Conservation (phyloP, 345 rosid genomes). For the Pistacia atlantica region DNA sequence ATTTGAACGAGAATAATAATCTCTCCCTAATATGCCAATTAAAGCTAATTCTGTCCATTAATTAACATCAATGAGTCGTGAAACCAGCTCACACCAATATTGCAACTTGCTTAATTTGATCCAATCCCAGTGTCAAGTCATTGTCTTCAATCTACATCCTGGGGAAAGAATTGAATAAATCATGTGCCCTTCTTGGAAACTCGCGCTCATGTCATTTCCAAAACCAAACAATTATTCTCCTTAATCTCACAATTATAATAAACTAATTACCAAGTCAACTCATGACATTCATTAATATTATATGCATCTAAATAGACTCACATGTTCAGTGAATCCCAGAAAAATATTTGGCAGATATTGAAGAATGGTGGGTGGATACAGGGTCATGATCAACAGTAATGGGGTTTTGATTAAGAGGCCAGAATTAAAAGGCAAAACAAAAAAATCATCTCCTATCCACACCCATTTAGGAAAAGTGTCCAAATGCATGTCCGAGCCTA, state of each 20-base stretch:
- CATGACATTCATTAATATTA: background rate
- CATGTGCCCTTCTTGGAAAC: background rate
- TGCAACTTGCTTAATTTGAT: conserved; percentile 1
- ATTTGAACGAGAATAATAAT: too few relatives aligned
- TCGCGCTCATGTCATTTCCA: background rate
- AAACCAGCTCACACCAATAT: conserved; percentile 2
- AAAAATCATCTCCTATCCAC: conserved; percentile 4
- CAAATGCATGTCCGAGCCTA: background rate
- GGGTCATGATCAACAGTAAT: background rate
- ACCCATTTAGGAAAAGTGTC: conserved; percentile 2
- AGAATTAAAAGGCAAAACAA: background rate
- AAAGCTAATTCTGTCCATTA: too few relatives aligned
- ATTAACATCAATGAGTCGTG: background rate
- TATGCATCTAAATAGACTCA: too few relatives aligned
- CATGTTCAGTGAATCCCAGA: too few relatives aligned
- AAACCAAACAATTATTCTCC: background rate
- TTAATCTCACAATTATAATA: background rate
- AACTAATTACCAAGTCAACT: background rate
- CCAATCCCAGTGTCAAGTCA: too few relatives aligned
- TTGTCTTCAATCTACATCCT: too few relatives aligned
- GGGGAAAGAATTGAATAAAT: too few relatives aligned
- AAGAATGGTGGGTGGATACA: background rate
- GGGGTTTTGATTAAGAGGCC: background rate
- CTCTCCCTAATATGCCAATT: too few relatives aligned
- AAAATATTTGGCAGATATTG: background rate